Evolutionary conservation across 1,139 yeast species (phyloP).

Genomic region (Kodamaea suecica): DNA sequence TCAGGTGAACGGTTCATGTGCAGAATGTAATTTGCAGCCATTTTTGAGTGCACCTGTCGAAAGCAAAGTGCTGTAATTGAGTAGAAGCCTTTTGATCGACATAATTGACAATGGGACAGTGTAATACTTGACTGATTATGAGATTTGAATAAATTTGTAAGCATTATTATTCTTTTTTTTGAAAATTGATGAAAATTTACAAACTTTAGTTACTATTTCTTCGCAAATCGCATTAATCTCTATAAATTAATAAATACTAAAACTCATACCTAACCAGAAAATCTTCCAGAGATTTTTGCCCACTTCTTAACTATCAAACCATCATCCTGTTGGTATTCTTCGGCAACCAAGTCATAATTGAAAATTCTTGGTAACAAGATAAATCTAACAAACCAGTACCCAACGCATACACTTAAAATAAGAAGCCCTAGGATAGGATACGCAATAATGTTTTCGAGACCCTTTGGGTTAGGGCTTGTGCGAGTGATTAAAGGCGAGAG

Average conservation of each 20-base stretch:
- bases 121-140: no score
- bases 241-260: background rate
- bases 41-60: no score
- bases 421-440: conserved; percentile 44
- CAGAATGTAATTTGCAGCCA: no score
- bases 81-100: no score
- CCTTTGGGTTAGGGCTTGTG: conserved; percentile 38
- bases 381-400: conserved; percentile 52
- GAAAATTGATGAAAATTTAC: no score
- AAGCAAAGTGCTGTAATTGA: no score
- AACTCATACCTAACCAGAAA: conserved; percentile 1
- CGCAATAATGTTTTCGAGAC: conserved; percentile 50
- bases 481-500: conserved; percentile 47
- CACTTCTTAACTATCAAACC: conserved; percentile 56
- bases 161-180: no score
- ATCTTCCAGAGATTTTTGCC: conserved; percentile 29
- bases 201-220: no score
- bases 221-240: no score
- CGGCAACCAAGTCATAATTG: conserved; percentile 40
- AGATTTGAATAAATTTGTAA: no score
- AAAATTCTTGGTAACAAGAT: conserved; percentile 41
- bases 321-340: conserved; percentile 42
- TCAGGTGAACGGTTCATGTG: no score
- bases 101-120: no score
- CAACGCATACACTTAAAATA: conserved; percentile 29